These are phyloP conservation scores for Auriculariales sp. DNA, from an alignment of 768 basidiomycete species.

Conservation along the genomic window DNA sequence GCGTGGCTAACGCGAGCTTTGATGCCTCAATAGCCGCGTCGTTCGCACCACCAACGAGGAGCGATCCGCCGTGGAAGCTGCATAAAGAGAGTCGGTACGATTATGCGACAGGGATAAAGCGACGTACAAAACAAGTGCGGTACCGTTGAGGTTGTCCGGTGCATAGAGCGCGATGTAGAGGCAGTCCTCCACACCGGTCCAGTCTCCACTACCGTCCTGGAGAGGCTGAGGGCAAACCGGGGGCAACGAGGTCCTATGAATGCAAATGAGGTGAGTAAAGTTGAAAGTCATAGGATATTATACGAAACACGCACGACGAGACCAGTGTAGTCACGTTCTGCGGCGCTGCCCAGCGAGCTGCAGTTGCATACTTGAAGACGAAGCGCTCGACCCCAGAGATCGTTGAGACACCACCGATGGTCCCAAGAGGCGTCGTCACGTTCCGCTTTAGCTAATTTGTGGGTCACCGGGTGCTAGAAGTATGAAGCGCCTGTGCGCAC, in stretches of 20 bases:
- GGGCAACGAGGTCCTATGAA: slow-evolving; percentile 31
- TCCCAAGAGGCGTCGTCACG: not conserved
- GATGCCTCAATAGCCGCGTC: slow-evolving; percentile 66
- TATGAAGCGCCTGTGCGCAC: too few species aligned
- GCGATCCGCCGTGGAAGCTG: slow-evolving; percentile 87
- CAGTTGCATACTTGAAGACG: not conserved
- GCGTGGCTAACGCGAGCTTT: slow-evolving; percentile 49
- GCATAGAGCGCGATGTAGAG: slow-evolving; percentile 66
- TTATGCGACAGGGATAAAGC: not conserved
- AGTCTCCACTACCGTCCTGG: slow-evolving; percentile 25
- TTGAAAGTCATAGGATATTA: not conserved
- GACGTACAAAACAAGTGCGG: slow-evolving; percentile 48
- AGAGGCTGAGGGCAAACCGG: slow-evolving; percentile 54
- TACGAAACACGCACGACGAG: not conserved
- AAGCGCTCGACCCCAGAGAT: not conserved
- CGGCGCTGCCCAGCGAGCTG: not conserved
- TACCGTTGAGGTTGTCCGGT: slow-evolving; percentile 26
- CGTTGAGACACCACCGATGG: not conserved
- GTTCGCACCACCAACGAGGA: slow-evolving; percentile 53
- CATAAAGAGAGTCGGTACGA: not conserved
- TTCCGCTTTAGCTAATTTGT: too few species aligned
- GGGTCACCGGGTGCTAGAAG: too few species aligned
- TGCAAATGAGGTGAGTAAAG: not conserved
- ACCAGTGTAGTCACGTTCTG: not conserved
- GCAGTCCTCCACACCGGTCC: slow-evolving; percentile 57